Evolutionary conservation across 495 filamentous ascomycete species (phyloP).

Genomic region (Aspergillus sclerotioniger): DNA sequence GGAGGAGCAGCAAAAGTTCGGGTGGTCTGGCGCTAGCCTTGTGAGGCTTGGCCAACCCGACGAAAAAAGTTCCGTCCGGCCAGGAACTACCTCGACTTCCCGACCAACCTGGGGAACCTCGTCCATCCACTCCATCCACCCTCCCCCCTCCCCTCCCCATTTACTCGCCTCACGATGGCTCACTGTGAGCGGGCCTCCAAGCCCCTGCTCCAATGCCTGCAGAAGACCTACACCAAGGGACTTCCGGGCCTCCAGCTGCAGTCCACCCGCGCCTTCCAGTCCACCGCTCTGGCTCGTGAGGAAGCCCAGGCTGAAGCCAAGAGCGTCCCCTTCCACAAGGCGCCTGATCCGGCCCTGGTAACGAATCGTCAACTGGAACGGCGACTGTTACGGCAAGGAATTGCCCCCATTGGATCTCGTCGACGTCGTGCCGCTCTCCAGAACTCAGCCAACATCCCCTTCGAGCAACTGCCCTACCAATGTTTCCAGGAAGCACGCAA

Average conservation of each 20-base stretch:
- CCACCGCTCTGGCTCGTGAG: constrained; percentile 34
- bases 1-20: constrained; percentile 41
- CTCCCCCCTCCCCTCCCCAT: constrained; percentile 8
- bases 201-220: constrained; percentile 64
- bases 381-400: constrained; percentile 55
- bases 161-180: constrained; percentile 53
- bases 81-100: constrained; percentile 25
- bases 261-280: constrained; percentile 38
- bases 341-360: constrained; percentile 50
- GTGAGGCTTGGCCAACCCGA: constrained; percentile 34
- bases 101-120: constrained; percentile 11
- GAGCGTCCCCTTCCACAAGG: constrained; percentile 37
- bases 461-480: constrained; percentile 91
- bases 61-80: constrained; percentile 42
- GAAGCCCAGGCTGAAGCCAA: constrained; percentile 39
- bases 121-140: constrained; percentile 3
- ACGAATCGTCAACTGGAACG: constrained; percentile 57
- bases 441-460: constrained; percentile 68
- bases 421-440: constrained; percentile 77
- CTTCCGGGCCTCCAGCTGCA: constrained; percentile 33
- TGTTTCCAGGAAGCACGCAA: constrained; percentile 95
- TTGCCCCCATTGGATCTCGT: constrained; percentile 71
- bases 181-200: constrained; percentile 66
- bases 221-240: constrained; percentile 42
- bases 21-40: constrained; percentile 31